Percentiles rank a stretch among this genome's conserved stretches.
Conservation (phyloP, 495 filamentous ascomycete genomes). For the Choiromyces venosus region DNA sequence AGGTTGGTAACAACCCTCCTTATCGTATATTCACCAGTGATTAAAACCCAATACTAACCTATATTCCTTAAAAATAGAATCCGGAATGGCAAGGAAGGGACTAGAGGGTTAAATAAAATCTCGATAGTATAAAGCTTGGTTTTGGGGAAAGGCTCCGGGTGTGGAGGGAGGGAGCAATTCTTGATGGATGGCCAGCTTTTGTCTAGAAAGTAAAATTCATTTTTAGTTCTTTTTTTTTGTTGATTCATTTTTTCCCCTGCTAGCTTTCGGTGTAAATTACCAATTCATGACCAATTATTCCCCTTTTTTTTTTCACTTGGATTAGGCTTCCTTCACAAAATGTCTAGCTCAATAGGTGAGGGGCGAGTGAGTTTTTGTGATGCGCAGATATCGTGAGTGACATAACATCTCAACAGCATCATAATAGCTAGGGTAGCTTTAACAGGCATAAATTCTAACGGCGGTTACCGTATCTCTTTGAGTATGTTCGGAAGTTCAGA, state of each 20-base stretch:
- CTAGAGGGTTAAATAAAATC: not conserved
- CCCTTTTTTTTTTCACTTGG: not conserved
- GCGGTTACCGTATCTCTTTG: not conserved
- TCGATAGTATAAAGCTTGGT: not conserved
- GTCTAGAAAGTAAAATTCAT: not conserved
- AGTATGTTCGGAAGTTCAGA: not conserved
- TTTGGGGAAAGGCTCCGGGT: not conserved
- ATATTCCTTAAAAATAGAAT: conserved; percentile 31
- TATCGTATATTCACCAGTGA: not conserved
- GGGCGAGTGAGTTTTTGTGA: not conserved
- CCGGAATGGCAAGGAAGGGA: conserved; percentile 42
- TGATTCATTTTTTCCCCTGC: not conserved
- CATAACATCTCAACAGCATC: no score
- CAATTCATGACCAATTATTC: not conserved
- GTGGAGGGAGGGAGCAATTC: not conserved
- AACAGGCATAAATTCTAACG: not conserved
- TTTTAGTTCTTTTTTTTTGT: not conserved
- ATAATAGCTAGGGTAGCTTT: no score
- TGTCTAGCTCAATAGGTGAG: no score
- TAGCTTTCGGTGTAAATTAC: not conserved
- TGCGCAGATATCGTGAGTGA: not conserved
- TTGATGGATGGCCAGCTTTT: not conserved
- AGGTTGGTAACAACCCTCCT: conserved; percentile 56
- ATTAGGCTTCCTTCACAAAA: no score
- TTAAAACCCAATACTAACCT: conserved; percentile 9